Conservation (phyloP, 345 rosid genomes). For the Brassica incana region DNA sequence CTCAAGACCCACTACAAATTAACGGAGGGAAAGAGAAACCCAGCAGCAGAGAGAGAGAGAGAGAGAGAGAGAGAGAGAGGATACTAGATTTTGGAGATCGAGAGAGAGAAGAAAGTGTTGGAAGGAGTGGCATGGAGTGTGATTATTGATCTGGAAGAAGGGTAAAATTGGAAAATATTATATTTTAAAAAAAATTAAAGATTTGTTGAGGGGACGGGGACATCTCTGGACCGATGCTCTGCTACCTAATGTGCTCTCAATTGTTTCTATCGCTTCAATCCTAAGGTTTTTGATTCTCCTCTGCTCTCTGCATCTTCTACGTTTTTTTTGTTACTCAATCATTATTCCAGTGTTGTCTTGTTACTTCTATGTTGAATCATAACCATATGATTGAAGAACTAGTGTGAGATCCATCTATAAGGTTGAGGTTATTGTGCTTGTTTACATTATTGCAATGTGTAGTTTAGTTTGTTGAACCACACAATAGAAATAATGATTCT, state of each 20-base stretch:
- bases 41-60: constrained; percentile 28
- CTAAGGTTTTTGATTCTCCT: constrained; percentile 35
- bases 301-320: constrained; percentile 1
- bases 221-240: constrained; percentile 11
- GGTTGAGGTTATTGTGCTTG: background rate
- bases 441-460: constrained; percentile 2
- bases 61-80: constrained; percentile 7
- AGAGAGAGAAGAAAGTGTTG: constrained; percentile 36
- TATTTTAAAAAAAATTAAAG: background rate
- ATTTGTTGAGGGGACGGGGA: constrained; percentile 21
- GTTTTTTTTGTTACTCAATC: background rate
- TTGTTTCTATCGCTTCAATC: constrained; percentile 38
- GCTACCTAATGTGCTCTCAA: constrained; percentile 30
- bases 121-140: constrained; percentile 41
- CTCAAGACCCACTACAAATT: constrained; percentile 22
- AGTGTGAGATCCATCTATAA: background rate
- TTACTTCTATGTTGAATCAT: background rate
- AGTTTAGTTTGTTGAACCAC: constrained; percentile 19
- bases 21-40: constrained; percentile 21
- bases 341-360: constrained; percentile 14
- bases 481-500: background rate
- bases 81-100: constrained; percentile 6
- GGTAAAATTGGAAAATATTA: constrained; percentile 26
- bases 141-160: constrained; percentile 18
- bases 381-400: background rate